These are phyloP conservation scores for Naganishia sp. DNA, from an alignment of 1,284 basidiomycete species.

Conservation along the genomic window DNA sequence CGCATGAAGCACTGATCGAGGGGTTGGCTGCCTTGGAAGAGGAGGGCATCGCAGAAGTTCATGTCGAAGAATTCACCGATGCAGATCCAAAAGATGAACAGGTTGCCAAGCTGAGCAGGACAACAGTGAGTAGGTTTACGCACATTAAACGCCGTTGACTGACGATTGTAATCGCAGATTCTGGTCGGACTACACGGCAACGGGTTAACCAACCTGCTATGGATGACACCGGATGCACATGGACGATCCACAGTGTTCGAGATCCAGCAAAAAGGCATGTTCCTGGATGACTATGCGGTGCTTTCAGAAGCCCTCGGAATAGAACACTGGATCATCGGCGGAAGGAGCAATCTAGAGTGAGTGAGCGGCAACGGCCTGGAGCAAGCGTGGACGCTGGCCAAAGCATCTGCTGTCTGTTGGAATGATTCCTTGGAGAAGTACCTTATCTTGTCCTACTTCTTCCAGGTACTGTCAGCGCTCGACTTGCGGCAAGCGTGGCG, in stretches of 20 bases:
- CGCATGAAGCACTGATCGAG: conserved; percentile 18
- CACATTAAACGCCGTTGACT: neutral
- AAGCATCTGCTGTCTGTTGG: too few relatives aligned
- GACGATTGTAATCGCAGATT: neutral
- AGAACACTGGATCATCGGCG: conserved; percentile 20
- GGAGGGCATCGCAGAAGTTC: conserved; percentile 26
- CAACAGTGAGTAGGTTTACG: conserved; percentile 4
- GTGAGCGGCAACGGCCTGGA: neutral
- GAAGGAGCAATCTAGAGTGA: neutral
- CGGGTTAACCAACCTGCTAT: conserved; percentile 23
- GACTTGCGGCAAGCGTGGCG: conserved; percentile 9
- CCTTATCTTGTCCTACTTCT: neutral
- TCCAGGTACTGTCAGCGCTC: conserved; percentile 16
- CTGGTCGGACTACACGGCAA: conserved; percentile 28
- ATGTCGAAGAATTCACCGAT: conserved; percentile 26
- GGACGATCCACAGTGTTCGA: conserved; percentile 21
- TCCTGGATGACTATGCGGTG: conserved; percentile 24
- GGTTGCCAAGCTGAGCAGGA: conserved; percentile 29
- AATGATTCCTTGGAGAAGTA: neutral
- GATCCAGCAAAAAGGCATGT: conserved; percentile 20
- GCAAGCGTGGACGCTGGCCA: neutral
- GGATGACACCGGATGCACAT: conserved; percentile 13
- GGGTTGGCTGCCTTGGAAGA: conserved; percentile 9
- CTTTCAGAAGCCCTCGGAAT: conserved; percentile 24
- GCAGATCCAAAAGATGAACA: conserved; percentile 27